Base-by-base conservation (phyloP, 768 basidiomycete genomes). In the Pisolithus sp. region DNA sequence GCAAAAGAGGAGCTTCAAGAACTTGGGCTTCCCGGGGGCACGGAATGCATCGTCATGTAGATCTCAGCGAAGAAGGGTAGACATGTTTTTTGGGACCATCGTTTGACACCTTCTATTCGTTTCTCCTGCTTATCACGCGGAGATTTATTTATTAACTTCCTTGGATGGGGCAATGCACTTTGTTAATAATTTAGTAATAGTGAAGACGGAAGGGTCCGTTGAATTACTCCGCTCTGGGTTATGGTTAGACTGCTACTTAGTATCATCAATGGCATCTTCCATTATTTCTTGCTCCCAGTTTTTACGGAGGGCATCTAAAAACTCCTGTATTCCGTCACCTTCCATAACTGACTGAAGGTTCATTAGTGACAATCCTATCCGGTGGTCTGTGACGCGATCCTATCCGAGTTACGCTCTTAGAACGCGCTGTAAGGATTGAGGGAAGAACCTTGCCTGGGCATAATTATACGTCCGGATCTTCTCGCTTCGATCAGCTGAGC, bases 381-480 rank as follows among this genome's bases (percentile, higher is more conserved):
- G 79, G 59, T 97, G 94, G 65, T 96, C 94, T 2, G 94, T 98
- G 9, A 97, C 82, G 9, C 93, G 85, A 56, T 93, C 92, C 86
- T 95, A 57, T 30, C 7, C 48, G 30, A 21, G 2, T 17, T 4
- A 40, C 15, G 10, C 15, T 20, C 18, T 53, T 21, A 46, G 13
- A 46, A 30, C 40, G 10, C n/a, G 17, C 39, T 55, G 40, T 50
- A 45, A 7, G 17, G 41, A 20, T 21, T 7, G 38, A 45, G 37
- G 26, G 24, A 13, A 12, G 17, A 7, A 49, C 55, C 37, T 34
- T 46, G 79, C 91, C 76, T 93, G 93, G 1, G 91, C 81, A 66
- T 85, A 94, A 61, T 96, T 97, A 68, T 97, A 98, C 4, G 96
- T 98, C 54, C 96, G 74, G 52, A 98, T 88, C 66, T 97, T 98